Base-by-base conservation (phyloP, 306 rosid genomes). In the Medicago arabica region DNA sequence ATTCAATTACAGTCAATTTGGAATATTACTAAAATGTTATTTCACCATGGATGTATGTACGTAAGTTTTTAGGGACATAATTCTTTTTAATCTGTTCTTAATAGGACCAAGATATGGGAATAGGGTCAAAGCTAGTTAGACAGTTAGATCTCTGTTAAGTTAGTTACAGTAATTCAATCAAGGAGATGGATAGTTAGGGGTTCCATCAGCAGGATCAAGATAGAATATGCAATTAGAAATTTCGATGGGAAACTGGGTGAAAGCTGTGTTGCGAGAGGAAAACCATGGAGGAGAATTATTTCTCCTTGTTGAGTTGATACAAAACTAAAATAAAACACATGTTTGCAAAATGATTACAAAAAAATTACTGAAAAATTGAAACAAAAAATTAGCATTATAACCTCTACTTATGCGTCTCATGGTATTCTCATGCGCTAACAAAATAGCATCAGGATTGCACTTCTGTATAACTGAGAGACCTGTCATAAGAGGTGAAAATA, bases 381-480 rank as follows among this genome's bases (percentile, higher is more conserved):
- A 69, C 34, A 46, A 25, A 67, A 73, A 73, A 54, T 31, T 47
- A 67, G 39, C 55, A 63, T 55, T 43, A 59, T 57, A 85, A 93
- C 98, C 96, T 90, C 19, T 89, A 74, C 91, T 85, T 62, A 93
- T 85, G 82, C 89, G 89, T 5, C 54, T 83, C 90, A 88, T 84
- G 67, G 98, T 91, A 78, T 91, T 91, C 75, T 88, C 90, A 75
- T 93, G 97, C 17, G 92, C 96, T 61, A 93, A 69, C 83, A 91
- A 63, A 51, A 69, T 87, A 59, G 97, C 91, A 64, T 91, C 87
- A 51, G 98, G 98, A 75, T 91, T 91, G 92, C 78, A 85, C 78
- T 81, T 88, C 79, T 93, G 97, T 80, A 93, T 83, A 62, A 87
- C 86, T 31, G 97, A 85, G 69, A 91, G 96, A 83, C 98, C 98